phyloP scores from a whole-genome alignment of 345 rosid species.

The Reutealis trisperma region DNA sequence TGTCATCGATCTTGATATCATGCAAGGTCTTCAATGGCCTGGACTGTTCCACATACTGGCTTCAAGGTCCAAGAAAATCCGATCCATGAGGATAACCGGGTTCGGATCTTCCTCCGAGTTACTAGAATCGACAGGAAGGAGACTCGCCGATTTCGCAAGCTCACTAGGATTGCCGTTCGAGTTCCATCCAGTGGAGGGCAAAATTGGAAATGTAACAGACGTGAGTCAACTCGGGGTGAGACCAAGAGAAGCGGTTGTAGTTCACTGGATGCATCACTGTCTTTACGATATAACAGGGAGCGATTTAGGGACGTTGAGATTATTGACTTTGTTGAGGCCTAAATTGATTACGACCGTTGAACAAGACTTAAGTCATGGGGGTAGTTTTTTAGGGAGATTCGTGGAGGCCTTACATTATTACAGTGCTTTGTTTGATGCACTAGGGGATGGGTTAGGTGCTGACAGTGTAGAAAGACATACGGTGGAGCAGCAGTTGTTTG shows the following conservation, averaged over 20 bases:
- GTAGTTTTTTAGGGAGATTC: constrained; percentile 75
- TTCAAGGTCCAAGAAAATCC: constrained; percentile 70
- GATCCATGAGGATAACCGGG: constrained; percentile 80
- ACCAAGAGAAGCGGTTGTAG: constrained; percentile 70
- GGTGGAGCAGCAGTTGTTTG: constrained; percentile 92
- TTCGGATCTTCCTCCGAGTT: constrained; percentile 78
- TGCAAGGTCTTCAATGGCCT: constrained; percentile 99
- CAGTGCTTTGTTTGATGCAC: constrained; percentile 94
- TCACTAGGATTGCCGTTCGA: constrained; percentile 81
- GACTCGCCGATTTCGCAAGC: constrained; percentile 80
- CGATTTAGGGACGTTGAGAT: constrained; percentile 56
- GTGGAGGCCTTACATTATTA: constrained; percentile 95
- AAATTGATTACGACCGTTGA: constrained; percentile 80
- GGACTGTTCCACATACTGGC: constrained; percentile 95
- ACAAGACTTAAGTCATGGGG: constrained; percentile 77
- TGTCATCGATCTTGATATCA: constrained; percentile 87
- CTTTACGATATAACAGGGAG: constrained; percentile 81
- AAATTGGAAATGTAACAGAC: constrained; percentile 62
- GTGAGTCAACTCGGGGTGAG: constrained; percentile 57
- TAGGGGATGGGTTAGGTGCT: constrained; percentile 67
- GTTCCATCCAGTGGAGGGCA: constrained; percentile 77
- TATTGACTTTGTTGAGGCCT: constrained; percentile 60
- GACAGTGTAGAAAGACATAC: constrained; percentile 75
- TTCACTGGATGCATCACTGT: constrained; percentile 98
- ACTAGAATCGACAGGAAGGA: constrained; percentile 80